Evolutionary conservation across 2,329 filamentous ascomycete genomes (phyloP), one percentile per base, ranked within the genome.

Genomic region (Sclerotinia spermophila): DNA sequence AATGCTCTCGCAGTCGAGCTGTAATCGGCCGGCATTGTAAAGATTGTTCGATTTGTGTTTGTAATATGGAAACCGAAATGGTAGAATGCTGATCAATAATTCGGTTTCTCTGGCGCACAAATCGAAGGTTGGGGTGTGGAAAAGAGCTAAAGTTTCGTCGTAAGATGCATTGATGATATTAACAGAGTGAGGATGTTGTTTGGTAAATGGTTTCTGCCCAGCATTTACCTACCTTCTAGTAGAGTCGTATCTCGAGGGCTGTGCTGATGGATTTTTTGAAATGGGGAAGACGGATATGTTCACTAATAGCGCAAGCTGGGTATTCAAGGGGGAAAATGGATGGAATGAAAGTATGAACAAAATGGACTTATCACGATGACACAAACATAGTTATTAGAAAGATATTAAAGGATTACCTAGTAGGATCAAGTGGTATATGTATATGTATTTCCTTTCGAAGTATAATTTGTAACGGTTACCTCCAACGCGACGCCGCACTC

Each of bases 1-100:
- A 86, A 83, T 60, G 82, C 84, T 75, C 82, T 83, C 70, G 84
- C 84, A 72, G 84, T 81, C 71, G 84, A 83, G 60, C 79, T 78
- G 79, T 85, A 84, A 80, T 87, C 83, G 76, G 82, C 82, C 45
- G 85, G 83, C 85, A 87, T 87, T 70, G 21, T 65, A 19, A n/a
- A 38, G 21, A 35, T 53, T 5, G 38, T 44, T 30, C 35, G 21
- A 48, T 53, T 21, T 58, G 35, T 27, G 35, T 13, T 45, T 65
- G 40, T 38, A 17, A 24, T n/a, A n/a, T 35, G 48, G 8, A 38
- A 10, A 33, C 45, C 27, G 67, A 21, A 45, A 44, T 10, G 21
- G 27, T 53, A 35, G 58, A 17, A 56, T 35, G 35, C n/a, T 35
- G 38, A 38, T 15, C 21, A 19, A 15, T 30, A 33, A 61, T 17